phyloP scores from a whole-genome alignment of 2,329 filamentous ascomycete genomes.

The Monosporascus sp. region DNA sequence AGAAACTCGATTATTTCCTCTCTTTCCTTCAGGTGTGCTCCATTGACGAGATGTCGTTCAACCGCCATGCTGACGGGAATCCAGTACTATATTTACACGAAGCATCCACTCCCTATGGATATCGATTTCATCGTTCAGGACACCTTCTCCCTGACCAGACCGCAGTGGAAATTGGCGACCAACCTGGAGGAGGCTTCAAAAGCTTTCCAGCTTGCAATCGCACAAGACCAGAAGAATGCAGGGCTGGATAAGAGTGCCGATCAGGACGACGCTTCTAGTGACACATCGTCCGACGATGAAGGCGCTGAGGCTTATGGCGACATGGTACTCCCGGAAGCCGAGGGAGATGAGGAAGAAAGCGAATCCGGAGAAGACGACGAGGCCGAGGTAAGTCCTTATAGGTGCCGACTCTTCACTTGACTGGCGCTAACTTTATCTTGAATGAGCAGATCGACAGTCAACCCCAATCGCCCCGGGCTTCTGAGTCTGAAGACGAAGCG shows the following conservation, averaged over 20 bases:
- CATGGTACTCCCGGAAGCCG: conserved; percentile 54
- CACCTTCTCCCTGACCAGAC: conserved; percentile 75
- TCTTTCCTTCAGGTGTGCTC: conserved; percentile 78
- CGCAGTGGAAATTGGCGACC: conserved; percentile 84
- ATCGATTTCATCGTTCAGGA: conserved; percentile 96
- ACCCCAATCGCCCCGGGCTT: conserved; percentile 44
- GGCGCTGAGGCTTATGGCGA: conserved; percentile 54
- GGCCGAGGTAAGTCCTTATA: conserved; percentile 39
- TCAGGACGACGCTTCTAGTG: conserved; percentile 66
- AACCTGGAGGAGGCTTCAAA: conserved; percentile 77
- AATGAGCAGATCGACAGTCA: conserved; percentile 41
- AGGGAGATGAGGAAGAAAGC: conserved; percentile 50
- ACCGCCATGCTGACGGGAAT: conserved; percentile 9
- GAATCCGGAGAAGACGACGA: conserved; percentile 57
- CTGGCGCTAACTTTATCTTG: conserved; percentile 5
- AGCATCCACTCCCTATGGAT: conserved; percentile 88
- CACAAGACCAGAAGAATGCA: conserved; percentile 79
- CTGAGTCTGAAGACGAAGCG: conserved; percentile 74
- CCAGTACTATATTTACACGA: conserved; percentile 87
- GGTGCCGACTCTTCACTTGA: conserved; percentile 2
- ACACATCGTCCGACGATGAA: conserved; percentile 70
- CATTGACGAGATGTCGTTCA: conserved; percentile 2
- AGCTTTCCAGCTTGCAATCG: conserved; percentile 80
- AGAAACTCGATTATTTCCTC: conserved; percentile 96
- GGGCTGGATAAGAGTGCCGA: conserved; percentile 65